Conservation (phyloP, 148 eudicot species). For the Euryodendron excelsum region DNA sequence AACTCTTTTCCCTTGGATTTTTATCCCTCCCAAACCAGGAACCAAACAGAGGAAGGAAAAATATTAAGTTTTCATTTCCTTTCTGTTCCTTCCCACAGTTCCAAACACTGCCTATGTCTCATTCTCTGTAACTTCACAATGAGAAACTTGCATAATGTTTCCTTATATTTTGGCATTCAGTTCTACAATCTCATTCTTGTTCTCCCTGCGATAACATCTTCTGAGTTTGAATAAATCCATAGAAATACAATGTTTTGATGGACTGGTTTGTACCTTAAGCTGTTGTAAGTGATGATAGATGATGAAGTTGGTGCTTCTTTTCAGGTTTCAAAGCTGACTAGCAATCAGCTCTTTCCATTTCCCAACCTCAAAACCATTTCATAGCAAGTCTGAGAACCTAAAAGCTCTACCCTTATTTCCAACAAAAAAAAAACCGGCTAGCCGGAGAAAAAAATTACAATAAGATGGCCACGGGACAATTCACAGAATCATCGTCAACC, state of each 20-base stretch:
- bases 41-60: too few relatives aligned
- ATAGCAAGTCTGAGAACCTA: not conserved
- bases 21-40: too few relatives aligned
- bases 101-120: too few relatives aligned
- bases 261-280: not conserved
- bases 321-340: not conserved
- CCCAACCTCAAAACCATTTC: not conserved
- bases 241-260: not conserved
- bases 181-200: too few relatives aligned
- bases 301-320: not conserved
- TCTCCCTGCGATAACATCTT: not conserved
- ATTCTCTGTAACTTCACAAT: too few relatives aligned
- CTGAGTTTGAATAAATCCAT: not conserved
- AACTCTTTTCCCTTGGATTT: too few relatives aligned
- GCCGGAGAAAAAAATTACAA: not conserved
- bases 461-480: slow-evolving; percentile 9
- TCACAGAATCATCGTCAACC: slow-evolving; percentile 15
- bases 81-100: too few relatives aligned
- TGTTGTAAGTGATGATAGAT: not conserved
- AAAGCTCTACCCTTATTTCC: not conserved
- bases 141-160: not conserved
- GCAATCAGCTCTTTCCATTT: not conserved
- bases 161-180: not conserved
- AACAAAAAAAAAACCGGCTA: not conserved
- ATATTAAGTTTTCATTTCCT: too few relatives aligned